These are phyloP conservation scores for Sergeia podlipaevii DNA, from an alignment of 208 protist genomes.

Conservation along the genomic window DNA sequence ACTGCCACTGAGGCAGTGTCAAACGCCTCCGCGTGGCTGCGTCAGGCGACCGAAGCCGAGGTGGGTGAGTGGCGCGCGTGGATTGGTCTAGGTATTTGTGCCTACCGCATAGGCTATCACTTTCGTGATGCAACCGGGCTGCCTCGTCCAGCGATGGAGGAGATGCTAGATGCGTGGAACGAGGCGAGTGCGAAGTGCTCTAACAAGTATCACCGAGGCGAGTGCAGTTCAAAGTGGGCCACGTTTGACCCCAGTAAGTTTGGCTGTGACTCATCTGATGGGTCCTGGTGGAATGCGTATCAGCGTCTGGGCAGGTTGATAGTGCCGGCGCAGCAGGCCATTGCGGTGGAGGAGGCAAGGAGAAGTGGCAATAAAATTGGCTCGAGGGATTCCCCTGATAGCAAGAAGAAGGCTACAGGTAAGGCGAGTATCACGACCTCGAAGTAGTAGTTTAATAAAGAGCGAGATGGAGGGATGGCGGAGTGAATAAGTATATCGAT, in stretches of 20 bases:
- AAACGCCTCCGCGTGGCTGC: constrained; percentile 65
- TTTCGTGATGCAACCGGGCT: constrained; percentile 58
- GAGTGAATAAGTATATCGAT: no score
- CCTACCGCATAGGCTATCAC: constrained; percentile 72
- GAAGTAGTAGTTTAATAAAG: no score
- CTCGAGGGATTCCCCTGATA: not conserved
- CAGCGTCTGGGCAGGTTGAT: constrained; percentile 57
- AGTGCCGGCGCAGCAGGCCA: constrained; percentile 25
- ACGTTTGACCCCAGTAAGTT: constrained; percentile 60
- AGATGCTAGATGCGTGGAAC: constrained; percentile 80
- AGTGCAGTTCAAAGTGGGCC: constrained; percentile 65
- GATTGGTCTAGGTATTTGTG: constrained; percentile 72
- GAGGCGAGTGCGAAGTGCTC: constrained; percentile 70
- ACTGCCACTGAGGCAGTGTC: constrained; percentile 70
- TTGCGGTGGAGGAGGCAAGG: constrained; percentile 4
- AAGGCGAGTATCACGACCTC: no score
- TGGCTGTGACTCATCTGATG: not conserved
- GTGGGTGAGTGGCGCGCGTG: constrained; percentile 80
- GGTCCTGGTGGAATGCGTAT: constrained; percentile 73
- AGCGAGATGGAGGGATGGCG: no score
- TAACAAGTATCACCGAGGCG: constrained; percentile 60
- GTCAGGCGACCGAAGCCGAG: constrained; percentile 56
- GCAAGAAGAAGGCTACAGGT: not conserved
- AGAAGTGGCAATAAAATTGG: not conserved
- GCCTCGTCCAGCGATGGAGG: constrained; percentile 64